Evolutionary conservation across 2,329 filamentous ascomycete species (phyloP), one percentile per base, ranked within the genome.

Genomic region (Arthroderma sp.): DNA sequence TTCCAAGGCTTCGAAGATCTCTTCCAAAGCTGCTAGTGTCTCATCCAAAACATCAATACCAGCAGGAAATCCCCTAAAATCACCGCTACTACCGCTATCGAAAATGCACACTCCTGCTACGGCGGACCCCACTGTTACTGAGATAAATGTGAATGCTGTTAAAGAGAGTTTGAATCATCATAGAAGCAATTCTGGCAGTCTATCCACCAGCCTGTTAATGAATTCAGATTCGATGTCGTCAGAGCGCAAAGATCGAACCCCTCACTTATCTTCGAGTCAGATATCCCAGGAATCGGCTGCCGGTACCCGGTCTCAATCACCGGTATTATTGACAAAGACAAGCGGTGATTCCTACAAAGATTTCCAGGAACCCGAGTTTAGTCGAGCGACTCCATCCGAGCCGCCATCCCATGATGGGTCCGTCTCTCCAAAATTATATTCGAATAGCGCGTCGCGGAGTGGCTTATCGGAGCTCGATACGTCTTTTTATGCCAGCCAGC

Each of bases 81-180:
- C 71, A n/a, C 71, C 67, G 47, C 63, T 70, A 54, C 65, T 65
- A 6, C 67, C 71, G 15, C 61, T 73, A 23, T 68, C 69, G 5
- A 76, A 70, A 53, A 64, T 63, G 21, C 65, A 60, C 49, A 67
- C 63, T 57, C 66, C 65, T 58, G 61, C 59, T 62, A 70, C 61
- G 73, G 75, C 64, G 70, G 79, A 65, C 62, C 70, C 64, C 70
- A 76, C 66, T 63, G 70, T 70, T 65, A 77, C 60, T 70, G 82
- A 74, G 61, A 56, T 74, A 15, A 69, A 73, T 60, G 71, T 73
- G 49, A 73, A 70, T 60, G 70, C 69, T 37, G 57, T 67, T 11
- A 69, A 65, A 55, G 67, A 70, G 38, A 59, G 61, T 37, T 56
- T 63, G 23, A 63, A 61, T 51, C 65, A 62, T 35, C 67, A 66